Percentiles rank a stretch among this genome's conserved stretches.
These are phyloP conservation scores for Cyberlindnera saturnus DNA, from an alignment of 805 yeast genomes.

Conservation along the genomic window DNA sequence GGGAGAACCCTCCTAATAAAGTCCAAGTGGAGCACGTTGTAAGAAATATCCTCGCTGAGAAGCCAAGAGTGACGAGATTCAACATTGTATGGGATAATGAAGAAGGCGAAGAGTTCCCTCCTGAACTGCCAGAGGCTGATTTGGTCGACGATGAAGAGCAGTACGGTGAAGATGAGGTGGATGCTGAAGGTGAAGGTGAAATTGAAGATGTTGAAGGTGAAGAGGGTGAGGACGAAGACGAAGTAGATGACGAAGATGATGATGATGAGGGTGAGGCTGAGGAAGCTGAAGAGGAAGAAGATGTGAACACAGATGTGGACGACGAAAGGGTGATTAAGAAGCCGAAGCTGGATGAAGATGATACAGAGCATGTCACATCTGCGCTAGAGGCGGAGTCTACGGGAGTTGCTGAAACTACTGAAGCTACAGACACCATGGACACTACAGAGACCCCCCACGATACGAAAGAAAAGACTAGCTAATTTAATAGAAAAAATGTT, in stretches of 20 bases:
- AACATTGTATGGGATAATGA: slow-evolving; percentile 96
- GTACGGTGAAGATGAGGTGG: slow-evolving; percentile 47
- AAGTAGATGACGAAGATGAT: not conserved
- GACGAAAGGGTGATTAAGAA: slow-evolving; percentile 14
- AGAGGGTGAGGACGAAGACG: not conserved
- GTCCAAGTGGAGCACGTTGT: slow-evolving; percentile 93
- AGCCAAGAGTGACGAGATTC: slow-evolving; percentile 95
- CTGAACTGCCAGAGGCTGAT: slow-evolving; percentile 64
- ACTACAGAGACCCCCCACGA: slow-evolving; percentile 3
- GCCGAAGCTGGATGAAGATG: slow-evolving; percentile 3
- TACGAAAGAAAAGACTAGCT: not conserved
- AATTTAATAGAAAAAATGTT: not conserved
- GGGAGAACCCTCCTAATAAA: slow-evolving; percentile 90
- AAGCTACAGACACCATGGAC: slow-evolving; percentile 15
- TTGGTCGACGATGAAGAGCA: slow-evolving; percentile 59
- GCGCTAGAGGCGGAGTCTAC: not conserved
- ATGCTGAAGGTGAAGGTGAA: slow-evolving; percentile 34
- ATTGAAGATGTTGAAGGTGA: slow-evolving; percentile 31
- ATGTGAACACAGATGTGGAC: slow-evolving; percentile 19
- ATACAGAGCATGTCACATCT: not conserved
- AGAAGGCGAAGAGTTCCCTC: slow-evolving; percentile 66
- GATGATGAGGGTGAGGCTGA: slow-evolving; percentile 35
- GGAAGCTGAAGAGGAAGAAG: slow-evolving; percentile 31
- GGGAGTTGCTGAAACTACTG: slow-evolving; percentile 16
- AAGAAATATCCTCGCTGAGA: slow-evolving; percentile 90